Conservation (phyloP, 805 yeast genomes). For the Saturnispora halmiae region DNA sequence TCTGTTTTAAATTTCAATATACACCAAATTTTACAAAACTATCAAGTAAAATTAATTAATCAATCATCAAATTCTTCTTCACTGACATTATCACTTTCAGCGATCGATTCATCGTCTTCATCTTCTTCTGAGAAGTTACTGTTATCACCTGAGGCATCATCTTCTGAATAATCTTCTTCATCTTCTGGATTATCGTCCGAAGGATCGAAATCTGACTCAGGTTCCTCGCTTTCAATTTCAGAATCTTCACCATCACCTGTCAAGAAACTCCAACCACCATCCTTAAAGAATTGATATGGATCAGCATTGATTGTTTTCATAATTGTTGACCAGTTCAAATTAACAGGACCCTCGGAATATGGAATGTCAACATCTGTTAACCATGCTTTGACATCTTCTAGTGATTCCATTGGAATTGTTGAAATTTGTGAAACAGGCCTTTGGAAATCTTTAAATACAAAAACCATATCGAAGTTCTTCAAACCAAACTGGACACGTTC, state of each 20-base stretch:
- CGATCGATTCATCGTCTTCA: conserved; percentile 14
- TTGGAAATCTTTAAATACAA: conserved; percentile 84
- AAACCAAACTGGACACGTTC: conserved; percentile 97
- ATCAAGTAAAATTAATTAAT: not conserved
- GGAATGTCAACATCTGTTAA: conserved; percentile 96
- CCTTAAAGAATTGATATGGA: conserved; percentile 87
- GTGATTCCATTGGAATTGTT: conserved; percentile 85
- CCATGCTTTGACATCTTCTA: conserved; percentile 95
- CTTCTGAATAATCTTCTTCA: conserved; percentile 35
- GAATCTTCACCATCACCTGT: conserved; percentile 80
- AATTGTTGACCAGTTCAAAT: conserved; percentile 90
- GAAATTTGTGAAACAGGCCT: conserved; percentile 86
- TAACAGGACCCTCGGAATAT: conserved; percentile 86
- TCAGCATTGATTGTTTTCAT: conserved; percentile 90
- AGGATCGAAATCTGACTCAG: conserved; percentile 56
- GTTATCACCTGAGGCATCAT: conserved; percentile 17
- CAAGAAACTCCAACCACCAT: conserved; percentile 95
- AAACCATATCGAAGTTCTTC: conserved; percentile 94
- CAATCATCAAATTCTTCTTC: conserved; percentile 17
- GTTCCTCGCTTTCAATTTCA: conserved; percentile 59
- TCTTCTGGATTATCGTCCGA: conserved; percentile 53
- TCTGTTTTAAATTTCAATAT: not conserved
- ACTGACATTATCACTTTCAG: conserved; percentile 16
- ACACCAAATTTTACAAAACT: not conserved
- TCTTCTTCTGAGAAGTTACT: conserved; percentile 19